Percentiles rank a stretch among this genome's conserved stretches.
phyloP scores from a whole-genome alignment of 805 yeast genomes.

The Candida tammaniensis region DNA sequence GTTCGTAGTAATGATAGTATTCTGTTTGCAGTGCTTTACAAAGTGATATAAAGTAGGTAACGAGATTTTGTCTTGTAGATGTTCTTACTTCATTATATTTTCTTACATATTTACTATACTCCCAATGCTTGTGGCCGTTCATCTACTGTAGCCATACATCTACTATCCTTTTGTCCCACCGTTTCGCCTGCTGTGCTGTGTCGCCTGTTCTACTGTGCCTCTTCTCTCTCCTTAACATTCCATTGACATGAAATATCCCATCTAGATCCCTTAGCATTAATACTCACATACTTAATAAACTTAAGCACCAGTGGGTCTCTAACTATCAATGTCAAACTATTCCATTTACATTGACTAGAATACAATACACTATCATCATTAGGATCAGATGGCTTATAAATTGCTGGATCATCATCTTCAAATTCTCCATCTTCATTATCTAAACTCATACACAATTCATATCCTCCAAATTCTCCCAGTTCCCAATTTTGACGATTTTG shows the following conservation, averaged over 20 bases:
- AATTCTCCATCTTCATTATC: conserved; percentile 43
- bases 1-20: no score
- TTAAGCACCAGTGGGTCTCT: conserved; percentile 86
- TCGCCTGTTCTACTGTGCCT: no score
- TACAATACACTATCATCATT: conserved; percentile 73
- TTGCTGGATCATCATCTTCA: conserved; percentile 77
- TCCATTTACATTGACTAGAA: conserved; percentile 83
- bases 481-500: conserved; percentile 68
- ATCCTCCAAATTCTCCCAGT: conserved; percentile 89
- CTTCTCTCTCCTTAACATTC: conserved; percentile 56
- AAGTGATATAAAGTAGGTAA: no score
- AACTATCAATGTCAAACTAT: conserved; percentile 69
- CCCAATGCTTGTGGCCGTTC: no score
- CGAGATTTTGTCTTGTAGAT: no score
- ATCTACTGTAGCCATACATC: no score
- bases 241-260: conserved; percentile 88
- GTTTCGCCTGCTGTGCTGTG: no score
- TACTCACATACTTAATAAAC: conserved; percentile 88
- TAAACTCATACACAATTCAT: conserved; percentile 83
- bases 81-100: no score
- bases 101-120: no score
- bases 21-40: no score
- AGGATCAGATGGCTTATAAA: conserved; percentile 55
- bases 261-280: conserved; percentile 82
- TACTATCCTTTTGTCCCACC: no score